These are phyloP conservation scores for Phytophthora sojae DNA, from an alignment of 352 stramenopile genomes.

Conservation along the genomic window DNA sequence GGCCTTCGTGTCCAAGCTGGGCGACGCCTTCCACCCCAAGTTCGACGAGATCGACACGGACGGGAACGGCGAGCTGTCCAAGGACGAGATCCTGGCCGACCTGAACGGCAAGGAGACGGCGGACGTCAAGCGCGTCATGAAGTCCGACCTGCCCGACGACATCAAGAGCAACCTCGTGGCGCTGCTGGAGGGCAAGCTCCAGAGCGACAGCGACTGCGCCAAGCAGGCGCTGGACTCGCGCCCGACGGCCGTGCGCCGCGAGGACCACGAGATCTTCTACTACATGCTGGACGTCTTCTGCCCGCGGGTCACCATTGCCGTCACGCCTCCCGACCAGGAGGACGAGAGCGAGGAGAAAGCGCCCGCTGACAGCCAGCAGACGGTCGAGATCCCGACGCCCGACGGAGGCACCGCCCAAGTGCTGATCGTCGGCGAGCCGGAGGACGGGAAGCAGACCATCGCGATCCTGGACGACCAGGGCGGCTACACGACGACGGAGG, in stretches of 20 bases:
- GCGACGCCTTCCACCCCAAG: constrained; percentile 52
- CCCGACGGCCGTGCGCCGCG: neutral
- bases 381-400: constrained; percentile 25
- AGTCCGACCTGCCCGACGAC: constrained; percentile 19
- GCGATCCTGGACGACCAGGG: constrained; percentile 20
- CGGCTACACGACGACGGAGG: constrained; percentile 30
- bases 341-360: neutral
- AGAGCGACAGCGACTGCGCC: constrained; percentile 28
- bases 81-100: constrained; percentile 21
- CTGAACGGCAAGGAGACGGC: constrained; percentile 26
- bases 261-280: constrained; percentile 29
- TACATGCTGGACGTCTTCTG: constrained; percentile 36
- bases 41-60: constrained; percentile 48
- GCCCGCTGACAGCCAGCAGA: constrained; percentile 5
- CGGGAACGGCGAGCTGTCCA: constrained; percentile 28
- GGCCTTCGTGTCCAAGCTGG: constrained; percentile 41
- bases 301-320: constrained; percentile 22
- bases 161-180: constrained; percentile 30
- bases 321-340: constrained; percentile 17
- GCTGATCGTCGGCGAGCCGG: constrained; percentile 23
- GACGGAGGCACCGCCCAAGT: constrained; percentile 18
- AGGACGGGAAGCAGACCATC: constrained; percentile 24
- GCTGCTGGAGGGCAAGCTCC: constrained; percentile 25
- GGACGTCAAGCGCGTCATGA: constrained; percentile 21
- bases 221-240: constrained; percentile 19